Percentiles rank a stretch among this genome's conserved stretches.
Conservation (phyloP, 2,329 filamentous ascomycete species). For the Aspergillus sp. region DNA sequence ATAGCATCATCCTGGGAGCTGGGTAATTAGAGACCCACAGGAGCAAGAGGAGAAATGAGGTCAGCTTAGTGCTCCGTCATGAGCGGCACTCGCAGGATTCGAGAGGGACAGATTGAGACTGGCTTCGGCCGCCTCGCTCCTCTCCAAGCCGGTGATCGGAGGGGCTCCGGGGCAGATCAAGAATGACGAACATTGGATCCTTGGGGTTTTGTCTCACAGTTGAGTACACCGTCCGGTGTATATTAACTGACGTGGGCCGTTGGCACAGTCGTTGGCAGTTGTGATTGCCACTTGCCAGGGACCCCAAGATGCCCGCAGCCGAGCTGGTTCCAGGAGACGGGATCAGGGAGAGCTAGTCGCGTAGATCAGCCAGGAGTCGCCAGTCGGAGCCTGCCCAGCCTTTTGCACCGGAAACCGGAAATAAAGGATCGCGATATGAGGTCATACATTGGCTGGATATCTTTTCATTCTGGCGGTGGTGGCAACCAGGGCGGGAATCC, state of each 20-base stretch:
- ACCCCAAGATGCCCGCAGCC: slow-evolving; percentile 11
- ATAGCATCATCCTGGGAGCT: background rate
- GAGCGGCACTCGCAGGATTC: background rate
- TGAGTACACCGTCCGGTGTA: background rate
- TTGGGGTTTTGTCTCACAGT: background rate
- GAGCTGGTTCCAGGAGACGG: slow-evolving; percentile 20
- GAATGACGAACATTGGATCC: background rate
- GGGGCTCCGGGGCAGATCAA: background rate
- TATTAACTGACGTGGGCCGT: background rate
- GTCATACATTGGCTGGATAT: background rate
- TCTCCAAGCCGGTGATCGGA: background rate
- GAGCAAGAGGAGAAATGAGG: background rate
- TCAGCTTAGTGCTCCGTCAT: background rate
- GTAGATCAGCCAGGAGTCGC: slow-evolving; percentile 12
- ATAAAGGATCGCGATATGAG: background rate
- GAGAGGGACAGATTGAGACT: too few relatives aligned
- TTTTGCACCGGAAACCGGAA: background rate
- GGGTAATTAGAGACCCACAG: slow-evolving; percentile 1
- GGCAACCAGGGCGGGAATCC: background rate
- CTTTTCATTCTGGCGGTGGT: background rate
- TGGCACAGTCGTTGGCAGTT: background rate
- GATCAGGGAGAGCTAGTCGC: slow-evolving; percentile 17
- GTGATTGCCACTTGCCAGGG: background rate
- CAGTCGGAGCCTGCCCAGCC: slow-evolving; percentile 3
- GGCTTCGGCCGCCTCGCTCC: too few relatives aligned